Conservation (phyloP, 345 rosid species). For the Boechera divaricarpa region DNA sequence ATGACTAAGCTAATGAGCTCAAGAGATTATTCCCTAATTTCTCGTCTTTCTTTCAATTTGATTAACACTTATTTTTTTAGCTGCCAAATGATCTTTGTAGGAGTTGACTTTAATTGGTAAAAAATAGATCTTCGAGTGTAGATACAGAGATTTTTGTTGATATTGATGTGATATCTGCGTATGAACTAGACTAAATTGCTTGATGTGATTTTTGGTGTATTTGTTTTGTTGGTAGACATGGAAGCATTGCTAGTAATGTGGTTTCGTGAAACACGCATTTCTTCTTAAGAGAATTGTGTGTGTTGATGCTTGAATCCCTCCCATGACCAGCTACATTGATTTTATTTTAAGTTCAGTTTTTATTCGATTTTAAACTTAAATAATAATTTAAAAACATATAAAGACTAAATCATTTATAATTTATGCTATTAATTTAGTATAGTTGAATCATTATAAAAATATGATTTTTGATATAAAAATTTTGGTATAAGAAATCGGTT, state of each 20-base stretch:
- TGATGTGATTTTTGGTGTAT: background rate
- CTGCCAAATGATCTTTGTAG: background rate
- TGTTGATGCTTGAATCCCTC: conserved; percentile 47
- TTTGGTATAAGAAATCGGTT: too few species aligned
- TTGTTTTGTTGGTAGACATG: background rate
- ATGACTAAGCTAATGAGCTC: too few species aligned
- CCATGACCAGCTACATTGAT: conserved; percentile 44
- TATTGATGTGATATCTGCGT: background rate
- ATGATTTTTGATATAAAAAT: too few species aligned
- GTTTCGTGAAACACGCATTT: conserved; percentile 38
- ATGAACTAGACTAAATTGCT: background rate
- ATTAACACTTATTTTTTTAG: too few species aligned
- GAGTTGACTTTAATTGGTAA: background rate
- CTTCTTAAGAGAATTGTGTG: background rate
- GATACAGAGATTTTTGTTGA: background rate
- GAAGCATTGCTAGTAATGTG: conserved; percentile 43
- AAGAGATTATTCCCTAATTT: background rate
- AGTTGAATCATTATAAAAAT: too few species aligned
- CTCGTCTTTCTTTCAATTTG: too few species aligned
- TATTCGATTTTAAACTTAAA: too few species aligned
- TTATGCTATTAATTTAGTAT: too few species aligned
- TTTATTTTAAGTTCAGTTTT: too few species aligned
- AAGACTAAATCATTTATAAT: too few species aligned
- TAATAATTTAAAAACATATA: too few species aligned
- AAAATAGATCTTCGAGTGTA: background rate